Base-by-base conservation (phyloP, 2,329 filamentous ascomycete genomes). In the Verticillium tricorpus region DNA sequence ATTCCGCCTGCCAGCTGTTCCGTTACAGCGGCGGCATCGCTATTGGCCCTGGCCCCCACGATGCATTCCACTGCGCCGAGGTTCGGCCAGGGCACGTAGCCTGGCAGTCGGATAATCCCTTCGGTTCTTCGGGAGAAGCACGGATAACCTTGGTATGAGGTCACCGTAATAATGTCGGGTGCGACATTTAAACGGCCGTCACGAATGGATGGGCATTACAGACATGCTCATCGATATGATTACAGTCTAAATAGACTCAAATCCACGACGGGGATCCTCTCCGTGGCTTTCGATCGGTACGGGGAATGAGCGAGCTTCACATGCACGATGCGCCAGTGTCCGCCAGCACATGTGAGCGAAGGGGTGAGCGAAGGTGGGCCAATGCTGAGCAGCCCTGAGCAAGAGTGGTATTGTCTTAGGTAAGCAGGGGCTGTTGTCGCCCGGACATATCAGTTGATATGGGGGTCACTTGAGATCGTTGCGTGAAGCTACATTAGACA, bases 21-120 rank as follows among this genome's bases (percentile, higher is more conserved):
- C 64, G 62, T 64, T 65, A 60, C 64, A 65, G 64, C 64, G 64
- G 58, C 58, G 40, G 11, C 22, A 9, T 39, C 57, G 25, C 50
- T 25, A 65, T 65, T 65, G 64, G 62, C 52, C 52, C 40, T 50
- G 15, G 28, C 45, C 57, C 37, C 59, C 62, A 55, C 32, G 60
- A n/a, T 3, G 19, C 45, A 50, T 50, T 55, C 55, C 57, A 56
- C 64, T 63, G 58, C 64, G 62, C 64, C 62, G 62, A 65, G 62
- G 63, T 64, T 56, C 60, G 62, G 58, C 34, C 58, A 37, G 35
- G 45, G 28, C 28, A 28, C 28, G 28, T 28, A 28, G 28, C 28
- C 37, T 32, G 35, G 56, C 19, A 37, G 35, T 37, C 56, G 34
- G 55, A 35, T 35, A 57, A 22, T 22, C 31, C 55, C 17, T 34